These are phyloP conservation scores for Phyllachora maydis DNA, from an alignment of 2,329 filamentous ascomycete species.

Conservation along the genomic window DNA sequence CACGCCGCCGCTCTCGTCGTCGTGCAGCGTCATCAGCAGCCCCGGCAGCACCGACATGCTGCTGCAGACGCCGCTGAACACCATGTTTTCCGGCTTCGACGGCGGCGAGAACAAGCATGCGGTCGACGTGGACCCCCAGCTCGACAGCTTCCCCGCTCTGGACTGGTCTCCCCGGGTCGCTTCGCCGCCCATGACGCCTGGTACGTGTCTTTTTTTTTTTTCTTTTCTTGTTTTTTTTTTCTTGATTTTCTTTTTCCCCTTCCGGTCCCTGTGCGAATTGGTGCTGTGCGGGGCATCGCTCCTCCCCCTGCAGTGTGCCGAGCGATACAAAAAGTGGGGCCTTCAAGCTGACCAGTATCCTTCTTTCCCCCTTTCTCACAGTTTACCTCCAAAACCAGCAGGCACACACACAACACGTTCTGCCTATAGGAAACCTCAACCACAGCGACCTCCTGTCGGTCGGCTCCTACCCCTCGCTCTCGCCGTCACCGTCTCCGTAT, in stretches of 20 bases:
- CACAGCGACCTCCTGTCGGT: conserved; percentile 52
- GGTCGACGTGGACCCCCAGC: conserved; percentile 45
- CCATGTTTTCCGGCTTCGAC: conserved; percentile 54
- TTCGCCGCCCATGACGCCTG: conserved; percentile 70
- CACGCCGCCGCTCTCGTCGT: conserved; percentile 71
- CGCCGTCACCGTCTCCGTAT: conserved; percentile 67
- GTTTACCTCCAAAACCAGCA: conserved; percentile 24
- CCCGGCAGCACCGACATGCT: conserved; percentile 57
- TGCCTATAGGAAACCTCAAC: too few species aligned
- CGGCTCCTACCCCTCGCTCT: conserved; percentile 66
- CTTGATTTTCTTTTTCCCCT: too few species aligned
- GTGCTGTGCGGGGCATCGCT: too few species aligned
- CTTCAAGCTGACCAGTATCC: too few species aligned
- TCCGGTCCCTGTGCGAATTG: too few species aligned
- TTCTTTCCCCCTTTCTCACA: too few species aligned
- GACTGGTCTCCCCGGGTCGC: conserved; percentile 61
- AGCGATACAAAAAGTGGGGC: too few species aligned
- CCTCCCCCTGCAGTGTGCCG: too few species aligned
- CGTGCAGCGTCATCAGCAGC: conserved; percentile 71
- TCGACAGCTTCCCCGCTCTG: conserved; percentile 50
- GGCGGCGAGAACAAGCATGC: conserved; percentile 48
- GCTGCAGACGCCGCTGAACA: conserved; percentile 69
- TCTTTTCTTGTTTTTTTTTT: too few species aligned
- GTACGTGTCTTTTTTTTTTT: too few species aligned
- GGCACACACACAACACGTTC: too few species aligned